phyloP scores from a whole-genome alignment of 805 yeast genomes.

The Starmerella apicola region DNA sequence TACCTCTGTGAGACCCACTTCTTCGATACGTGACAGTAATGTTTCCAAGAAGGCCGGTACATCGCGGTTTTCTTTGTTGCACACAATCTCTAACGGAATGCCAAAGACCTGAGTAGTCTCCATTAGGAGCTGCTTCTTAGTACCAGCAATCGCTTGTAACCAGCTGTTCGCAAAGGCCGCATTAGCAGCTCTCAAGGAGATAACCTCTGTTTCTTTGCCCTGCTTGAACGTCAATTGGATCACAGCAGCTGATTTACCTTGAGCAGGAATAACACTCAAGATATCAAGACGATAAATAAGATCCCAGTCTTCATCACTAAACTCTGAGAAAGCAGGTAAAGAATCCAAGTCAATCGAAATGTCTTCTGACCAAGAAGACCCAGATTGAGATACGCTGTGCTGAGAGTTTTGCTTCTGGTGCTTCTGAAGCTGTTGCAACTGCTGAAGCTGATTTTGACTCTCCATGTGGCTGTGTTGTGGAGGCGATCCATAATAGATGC shows the following conservation, averaged over 20 bases:
- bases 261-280: slow-evolving; percentile 1
- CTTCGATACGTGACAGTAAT: slow-evolving; percentile 64
- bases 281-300: background rate
- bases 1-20: slow-evolving; percentile 78
- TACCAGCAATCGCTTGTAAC: slow-evolving; percentile 34
- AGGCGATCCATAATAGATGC: too few species aligned
- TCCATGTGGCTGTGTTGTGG: background rate
- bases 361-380: slow-evolving; percentile 7
- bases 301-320: slow-evolving; percentile 3
- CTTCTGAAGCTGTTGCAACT: background rate
- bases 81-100: slow-evolving; percentile 64
- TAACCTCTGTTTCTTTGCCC: slow-evolving; percentile 6
- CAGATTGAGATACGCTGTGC: background rate
- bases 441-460: background rate
- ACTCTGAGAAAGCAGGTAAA: background rate
- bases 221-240: background rate
- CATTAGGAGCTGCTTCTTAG: slow-evolving; percentile 7
- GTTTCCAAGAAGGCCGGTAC: slow-evolving; percentile 57
- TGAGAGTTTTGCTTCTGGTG: background rate
- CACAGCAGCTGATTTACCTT: background rate
- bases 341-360: slow-evolving; percentile 2
- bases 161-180: slow-evolving; percentile 60
- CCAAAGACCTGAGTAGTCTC: slow-evolving; percentile 56
- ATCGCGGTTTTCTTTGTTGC: slow-evolving; percentile 51
- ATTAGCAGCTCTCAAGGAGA: slow-evolving; percentile 50